Conservation (phyloP, 2,329 filamentous ascomycete genomes). For the Diaporthe australafricana region DNA sequence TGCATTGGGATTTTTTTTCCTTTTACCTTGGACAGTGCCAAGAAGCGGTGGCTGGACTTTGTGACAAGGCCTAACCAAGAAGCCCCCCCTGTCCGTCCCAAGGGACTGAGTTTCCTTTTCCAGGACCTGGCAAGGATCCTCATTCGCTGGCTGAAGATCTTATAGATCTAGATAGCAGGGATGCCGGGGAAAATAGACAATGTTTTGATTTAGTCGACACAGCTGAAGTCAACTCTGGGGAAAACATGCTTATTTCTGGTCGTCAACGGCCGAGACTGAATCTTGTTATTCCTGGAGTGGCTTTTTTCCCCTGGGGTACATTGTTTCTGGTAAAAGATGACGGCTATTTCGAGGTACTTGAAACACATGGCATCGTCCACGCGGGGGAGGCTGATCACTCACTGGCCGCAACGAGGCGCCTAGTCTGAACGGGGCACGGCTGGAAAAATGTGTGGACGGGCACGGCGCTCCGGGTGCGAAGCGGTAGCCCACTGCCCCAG, state of each 20-base stretch:
- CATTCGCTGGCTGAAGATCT: constrained; percentile 22
- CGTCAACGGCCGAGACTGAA: constrained; percentile 13
- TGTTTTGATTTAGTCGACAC: constrained; percentile 23
- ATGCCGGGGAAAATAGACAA: not conserved
- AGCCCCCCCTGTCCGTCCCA: not conserved
- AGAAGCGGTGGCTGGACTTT: constrained; percentile 18
- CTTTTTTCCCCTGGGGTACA: not conserved
- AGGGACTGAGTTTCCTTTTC: constrained; percentile 23
- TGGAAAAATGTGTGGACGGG: not conserved
- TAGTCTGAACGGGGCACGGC: not conserved
- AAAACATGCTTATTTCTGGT: constrained; percentile 16
- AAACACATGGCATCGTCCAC: not conserved
- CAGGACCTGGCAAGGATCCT: constrained; percentile 14
- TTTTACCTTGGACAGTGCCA: not conserved
- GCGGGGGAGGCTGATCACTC: not conserved
- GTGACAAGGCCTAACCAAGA: not conserved
- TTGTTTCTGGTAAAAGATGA: not conserved
- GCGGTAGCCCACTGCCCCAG: too few relatives aligned
- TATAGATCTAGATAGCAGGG: constrained; percentile 18
- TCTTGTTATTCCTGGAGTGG: not conserved
- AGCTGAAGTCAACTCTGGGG: constrained; percentile 19
- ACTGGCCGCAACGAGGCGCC: not conserved
- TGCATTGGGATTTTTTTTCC: not conserved
- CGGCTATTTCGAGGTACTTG: not conserved
- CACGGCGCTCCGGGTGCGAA: not conserved